These are phyloP conservation scores for Avena atlantica DNA, from an alignment of 176 grass and related monocot species.

Conservation along the genomic window DNA sequence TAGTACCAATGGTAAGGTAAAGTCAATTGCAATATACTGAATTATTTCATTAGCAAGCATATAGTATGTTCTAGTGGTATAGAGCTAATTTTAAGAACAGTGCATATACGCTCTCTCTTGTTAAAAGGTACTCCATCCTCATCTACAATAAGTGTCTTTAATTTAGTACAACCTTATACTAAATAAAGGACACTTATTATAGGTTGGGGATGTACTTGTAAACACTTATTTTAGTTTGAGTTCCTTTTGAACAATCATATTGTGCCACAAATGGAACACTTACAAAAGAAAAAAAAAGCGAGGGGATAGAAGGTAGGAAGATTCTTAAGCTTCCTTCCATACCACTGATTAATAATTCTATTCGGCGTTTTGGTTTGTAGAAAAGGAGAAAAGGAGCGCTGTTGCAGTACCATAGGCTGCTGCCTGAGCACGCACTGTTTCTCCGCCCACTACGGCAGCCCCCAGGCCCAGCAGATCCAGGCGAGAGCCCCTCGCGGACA, in stretches of 20 bases:
- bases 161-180: too few relatives aligned
- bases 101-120: not conserved
- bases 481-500: not conserved
- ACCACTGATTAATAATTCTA: not conserved
- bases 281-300: not conserved
- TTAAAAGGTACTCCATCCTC: not conserved
- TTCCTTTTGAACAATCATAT: constrained; percentile 8
- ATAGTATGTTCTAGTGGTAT: not conserved
- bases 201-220: too few relatives aligned
- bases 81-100: not conserved
- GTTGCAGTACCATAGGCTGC: not conserved
- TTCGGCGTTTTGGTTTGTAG: not conserved
- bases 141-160: too few relatives aligned
- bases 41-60: not conserved
- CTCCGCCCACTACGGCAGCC: not conserved
- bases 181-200: too few relatives aligned
- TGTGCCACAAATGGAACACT: not conserved
- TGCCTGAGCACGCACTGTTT: not conserved
- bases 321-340: not conserved
- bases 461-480: not conserved
- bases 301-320: not conserved
- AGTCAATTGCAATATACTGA: not conserved
- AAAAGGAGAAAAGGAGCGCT: not conserved
- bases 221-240: not conserved
- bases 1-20: constrained; percentile 32